Evolutionary conservation across 441 rosid genomes (phyloP).

Genomic region (Oxalis stricta): DNA sequence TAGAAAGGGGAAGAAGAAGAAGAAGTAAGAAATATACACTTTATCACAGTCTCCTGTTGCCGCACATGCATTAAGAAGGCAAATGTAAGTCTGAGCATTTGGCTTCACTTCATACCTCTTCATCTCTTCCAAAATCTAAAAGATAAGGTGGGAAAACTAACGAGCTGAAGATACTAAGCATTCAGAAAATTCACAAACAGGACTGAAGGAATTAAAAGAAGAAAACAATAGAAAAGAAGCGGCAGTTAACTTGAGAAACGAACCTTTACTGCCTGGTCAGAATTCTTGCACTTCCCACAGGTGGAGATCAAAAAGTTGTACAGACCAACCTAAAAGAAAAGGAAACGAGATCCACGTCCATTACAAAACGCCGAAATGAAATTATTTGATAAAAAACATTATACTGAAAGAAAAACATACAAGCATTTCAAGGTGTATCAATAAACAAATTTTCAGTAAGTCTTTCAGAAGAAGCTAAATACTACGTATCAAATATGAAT

Average conservation of each 20-base stretch:
- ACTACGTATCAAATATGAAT: too few species aligned
- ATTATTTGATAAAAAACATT: not conserved
- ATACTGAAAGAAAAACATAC: not conserved
- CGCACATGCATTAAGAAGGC: slow-evolving; percentile 84
- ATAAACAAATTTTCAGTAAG: not conserved
- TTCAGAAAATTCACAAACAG: not conserved
- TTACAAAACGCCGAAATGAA: not conserved
- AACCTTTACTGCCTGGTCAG: slow-evolving; percentile 62
- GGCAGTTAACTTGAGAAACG: slow-evolving; percentile 3
- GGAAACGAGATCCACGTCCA: not conserved
- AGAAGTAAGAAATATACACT: slow-evolving; percentile 50
- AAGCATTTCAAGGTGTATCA: not conserved
- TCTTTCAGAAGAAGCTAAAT: too few species aligned
- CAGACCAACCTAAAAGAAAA: slow-evolving; percentile 38
- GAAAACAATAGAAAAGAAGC: not conserved
- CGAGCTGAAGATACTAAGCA: not conserved
- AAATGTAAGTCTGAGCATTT: slow-evolving; percentile 68
- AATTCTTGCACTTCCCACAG: slow-evolving; percentile 81
- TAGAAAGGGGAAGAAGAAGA: slow-evolving; percentile 4
- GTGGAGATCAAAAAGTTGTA: slow-evolving; percentile 81
- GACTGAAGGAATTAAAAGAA: not conserved
- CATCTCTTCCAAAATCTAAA: slow-evolving; percentile 82
- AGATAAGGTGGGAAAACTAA: slow-evolving; percentile 6
- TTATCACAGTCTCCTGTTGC: slow-evolving; percentile 68
- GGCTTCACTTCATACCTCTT: slow-evolving; percentile 84